phyloP scores from a whole-genome alignment of 1,284 basidiomycete species.

The Fomitiporia mediterranea region DNA sequence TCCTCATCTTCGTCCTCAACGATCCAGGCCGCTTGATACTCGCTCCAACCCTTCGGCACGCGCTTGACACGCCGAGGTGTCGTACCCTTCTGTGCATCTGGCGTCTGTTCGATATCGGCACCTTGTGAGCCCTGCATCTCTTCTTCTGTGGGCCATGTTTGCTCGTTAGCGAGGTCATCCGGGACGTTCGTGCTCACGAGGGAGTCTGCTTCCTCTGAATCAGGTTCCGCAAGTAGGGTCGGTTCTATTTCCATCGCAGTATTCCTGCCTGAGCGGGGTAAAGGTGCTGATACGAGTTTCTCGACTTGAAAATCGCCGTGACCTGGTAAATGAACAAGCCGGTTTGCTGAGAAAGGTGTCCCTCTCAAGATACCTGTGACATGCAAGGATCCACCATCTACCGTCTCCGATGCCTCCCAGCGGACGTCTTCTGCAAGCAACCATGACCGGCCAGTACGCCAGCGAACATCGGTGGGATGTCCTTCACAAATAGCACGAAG shows the following conservation, averaged over 20 bases:
- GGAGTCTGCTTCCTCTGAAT: conserved; percentile 77
- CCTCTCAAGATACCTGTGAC: conserved; percentile 88
- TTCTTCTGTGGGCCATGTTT: conserved; percentile 99
- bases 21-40: conserved; percentile 94
- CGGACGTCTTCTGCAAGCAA: conserved; percentile 67
- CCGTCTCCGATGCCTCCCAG: conserved; percentile 34
- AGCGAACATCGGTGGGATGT: conserved; percentile 68
- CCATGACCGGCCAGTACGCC: conserved; percentile 80
- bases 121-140: conserved; percentile 63
- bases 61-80: conserved; percentile 72
- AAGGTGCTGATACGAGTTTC: conserved; percentile 60
- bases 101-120: conserved; percentile 39
- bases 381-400: conserved; percentile 44
- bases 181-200: conserved; percentile 84
- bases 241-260: conserved; percentile 63
- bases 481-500: conserved; percentile 78
- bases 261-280: conserved; percentile 39
- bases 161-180: conserved; percentile 89
- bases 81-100: conserved; percentile 60
- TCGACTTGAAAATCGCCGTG: conserved; percentile 86
- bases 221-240: conserved; percentile 51
- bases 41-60: conserved; percentile 86
- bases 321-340: conserved; percentile 86
- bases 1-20: conserved; percentile 66
- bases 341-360: conserved; percentile 71